Evolutionary conservation across 495 filamentous ascomycete genomes (phyloP).

Genomic region (Xylaria bambusicola): DNA sequence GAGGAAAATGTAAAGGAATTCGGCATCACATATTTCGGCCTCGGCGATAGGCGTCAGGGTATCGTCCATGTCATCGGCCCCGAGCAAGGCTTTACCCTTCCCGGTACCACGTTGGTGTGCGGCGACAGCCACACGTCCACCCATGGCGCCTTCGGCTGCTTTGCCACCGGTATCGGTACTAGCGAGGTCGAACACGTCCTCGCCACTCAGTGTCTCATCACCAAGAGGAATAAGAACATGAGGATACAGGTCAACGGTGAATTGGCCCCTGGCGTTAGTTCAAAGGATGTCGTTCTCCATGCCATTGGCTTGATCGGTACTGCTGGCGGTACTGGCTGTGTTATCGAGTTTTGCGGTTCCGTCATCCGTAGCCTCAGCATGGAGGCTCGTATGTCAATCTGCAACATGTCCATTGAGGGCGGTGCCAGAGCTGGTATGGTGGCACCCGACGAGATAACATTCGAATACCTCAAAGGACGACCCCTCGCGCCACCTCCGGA

Average conservation of each 20-base stretch:
- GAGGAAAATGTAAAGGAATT: conserved; percentile 98
- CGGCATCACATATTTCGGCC: conserved; percentile 94
- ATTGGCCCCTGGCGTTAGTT: conserved; percentile 88
- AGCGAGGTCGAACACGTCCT: conserved; percentile 98
- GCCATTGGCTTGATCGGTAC: conserved; percentile 94
- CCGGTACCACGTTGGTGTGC: conserved; percentile 95
- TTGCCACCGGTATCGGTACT: conserved; percentile 97
- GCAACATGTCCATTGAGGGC: conserved; percentile 99
- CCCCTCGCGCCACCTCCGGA: conserved; percentile 85
- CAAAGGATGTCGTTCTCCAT: conserved; percentile 94
- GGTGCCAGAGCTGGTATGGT: conserved; percentile 97
- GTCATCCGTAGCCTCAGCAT: conserved; percentile 88
- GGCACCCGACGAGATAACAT: conserved; percentile 89
- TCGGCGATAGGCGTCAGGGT: conserved; percentile 94
- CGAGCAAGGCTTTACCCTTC: conserved; percentile 97
- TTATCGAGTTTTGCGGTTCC: conserved; percentile 96
- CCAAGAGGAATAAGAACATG: conserved; percentile 97
- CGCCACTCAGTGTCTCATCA: conserved; percentile 93
- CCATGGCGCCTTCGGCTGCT: conserved; percentile 92
- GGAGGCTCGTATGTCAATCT: conserved; percentile 98
- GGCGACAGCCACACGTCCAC: conserved; percentile 98
- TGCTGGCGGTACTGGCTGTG: conserved; percentile 88
- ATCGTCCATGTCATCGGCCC: conserved; percentile 99
- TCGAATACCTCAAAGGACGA: conserved; percentile 89
- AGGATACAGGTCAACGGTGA: conserved; percentile 90